These are phyloP conservation scores for Dicorynia guianensis DNA, from an alignment of 306 rosid species.

Conservation along the genomic window DNA sequence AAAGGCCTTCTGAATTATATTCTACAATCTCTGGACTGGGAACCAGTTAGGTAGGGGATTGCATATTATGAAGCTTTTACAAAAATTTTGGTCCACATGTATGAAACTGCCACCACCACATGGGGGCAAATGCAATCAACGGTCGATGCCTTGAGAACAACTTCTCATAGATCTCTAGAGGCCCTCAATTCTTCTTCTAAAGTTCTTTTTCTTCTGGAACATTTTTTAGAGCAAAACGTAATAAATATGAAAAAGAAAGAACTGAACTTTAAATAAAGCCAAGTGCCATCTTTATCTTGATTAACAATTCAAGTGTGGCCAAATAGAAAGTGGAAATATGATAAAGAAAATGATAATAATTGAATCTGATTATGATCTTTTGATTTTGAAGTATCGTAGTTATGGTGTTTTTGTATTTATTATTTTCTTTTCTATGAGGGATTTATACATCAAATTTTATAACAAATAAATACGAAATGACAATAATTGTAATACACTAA, in stretches of 20 bases:
- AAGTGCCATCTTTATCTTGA: background rate
- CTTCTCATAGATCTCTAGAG: background rate
- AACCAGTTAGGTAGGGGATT: background rate
- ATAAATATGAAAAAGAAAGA: no score
- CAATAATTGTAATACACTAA: no score
- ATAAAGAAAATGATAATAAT: background rate
- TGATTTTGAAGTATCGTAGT: no score
- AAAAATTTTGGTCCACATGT: conserved; percentile 22
- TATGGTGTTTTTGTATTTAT: no score
- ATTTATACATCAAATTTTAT: no score
- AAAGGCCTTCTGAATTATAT: conserved; percentile 18
- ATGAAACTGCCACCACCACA: conserved; percentile 6
- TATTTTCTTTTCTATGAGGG: no score
- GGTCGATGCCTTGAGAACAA: conserved; percentile 2
- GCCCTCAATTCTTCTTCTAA: background rate
- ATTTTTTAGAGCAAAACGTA: background rate
- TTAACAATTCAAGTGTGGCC: conserved; percentile 13
- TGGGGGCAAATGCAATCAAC: conserved; percentile 14
- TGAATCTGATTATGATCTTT: no score
- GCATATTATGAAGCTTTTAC: background rate
- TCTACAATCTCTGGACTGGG: conserved; percentile 14
- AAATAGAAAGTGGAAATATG: conserved; percentile 4
- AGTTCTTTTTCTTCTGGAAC: background rate
- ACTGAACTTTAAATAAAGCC: background rate
- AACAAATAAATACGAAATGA: no score